Percentiles rank a stretch among this genome's conserved stretches.
Evolutionary conservation across 768 basidiomycete genomes (phyloP).

Genomic region (Tricholoma furcatifolium): DNA sequence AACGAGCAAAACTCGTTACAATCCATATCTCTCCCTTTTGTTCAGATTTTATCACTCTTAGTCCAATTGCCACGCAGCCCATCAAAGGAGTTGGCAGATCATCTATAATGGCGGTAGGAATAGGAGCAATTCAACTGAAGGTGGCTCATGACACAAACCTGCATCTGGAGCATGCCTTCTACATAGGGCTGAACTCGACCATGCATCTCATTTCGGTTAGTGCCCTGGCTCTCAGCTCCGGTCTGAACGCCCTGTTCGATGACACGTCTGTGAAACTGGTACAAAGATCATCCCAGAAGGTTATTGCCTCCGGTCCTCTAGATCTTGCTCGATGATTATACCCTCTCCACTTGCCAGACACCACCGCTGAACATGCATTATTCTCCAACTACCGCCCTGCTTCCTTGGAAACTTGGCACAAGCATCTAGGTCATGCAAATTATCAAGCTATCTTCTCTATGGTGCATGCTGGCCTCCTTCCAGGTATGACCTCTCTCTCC

Average conservation of each 20-base stretch:
- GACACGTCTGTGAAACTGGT: conserved; percentile 18
- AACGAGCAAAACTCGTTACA: no score
- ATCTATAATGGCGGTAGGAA: conserved; percentile 19
- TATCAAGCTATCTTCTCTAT: no score
- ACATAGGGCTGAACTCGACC: no score
- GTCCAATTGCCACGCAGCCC: conserved; percentile 17
- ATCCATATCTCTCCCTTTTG: conserved; percentile 20
- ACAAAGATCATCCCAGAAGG: conserved; percentile 6
- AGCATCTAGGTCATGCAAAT: no score
- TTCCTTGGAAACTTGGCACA: conserved; percentile 3
- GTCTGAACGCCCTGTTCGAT: conserved; percentile 14
- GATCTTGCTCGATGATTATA: background rate
- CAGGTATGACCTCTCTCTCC: no score
- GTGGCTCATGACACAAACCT: conserved; percentile 13
- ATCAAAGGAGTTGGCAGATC: conserved; percentile 28
- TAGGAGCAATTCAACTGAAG: conserved; percentile 19
- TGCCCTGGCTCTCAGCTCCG: background rate
- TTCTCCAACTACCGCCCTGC: background rate
- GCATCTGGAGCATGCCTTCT: no score
- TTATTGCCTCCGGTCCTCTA: conserved; percentile 15
- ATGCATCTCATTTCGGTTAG: conserved; percentile 25
- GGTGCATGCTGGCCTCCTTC: no score
- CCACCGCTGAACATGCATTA: background rate
- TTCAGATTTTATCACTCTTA: conserved; percentile 24
- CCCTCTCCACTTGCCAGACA: background rate